Evolutionary conservation across 371 early-diverging fungal genomes (phyloP), one percentile per base, ranked within the genome.

Genomic region (Encephalitozoon hellem): DNA sequence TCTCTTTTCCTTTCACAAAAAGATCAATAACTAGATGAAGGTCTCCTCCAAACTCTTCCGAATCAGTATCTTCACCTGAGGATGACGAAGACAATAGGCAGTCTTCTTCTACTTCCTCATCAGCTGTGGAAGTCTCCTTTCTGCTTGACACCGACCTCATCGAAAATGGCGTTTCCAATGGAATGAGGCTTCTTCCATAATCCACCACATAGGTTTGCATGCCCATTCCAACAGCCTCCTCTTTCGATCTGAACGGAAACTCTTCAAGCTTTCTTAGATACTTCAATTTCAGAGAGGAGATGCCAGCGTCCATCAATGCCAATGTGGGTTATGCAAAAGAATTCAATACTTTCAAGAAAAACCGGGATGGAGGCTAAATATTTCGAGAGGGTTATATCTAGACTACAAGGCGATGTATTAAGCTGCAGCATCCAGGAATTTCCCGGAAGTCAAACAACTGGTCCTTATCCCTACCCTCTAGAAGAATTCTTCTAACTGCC

Each of bases 121-220:
- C 21, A 30, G 28, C 4, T 6, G 15, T 12, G 12, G 2, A 34
- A 23, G 5, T n/a, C 41, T 21, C 53, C 41, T 74, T 65, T 47
- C 67, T 74, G 4, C 21, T 1, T 34, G 32, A 6, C 15, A 32
- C 54, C 15, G 52, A 45, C 38, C 51, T 69, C 30, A 79, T 59
- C 11, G 49, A 43, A 39, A 67, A 75, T 3, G 79, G 79, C 9
- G 74, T 69, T 67, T 79, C 79, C 18, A 79, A 47, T 28, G 75
- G 54, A 67, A 70, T 64, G 23, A 12, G 47, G 25, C 28, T 28
- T 9, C 21, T 64, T 15, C 8, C 0, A 41, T 52, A 42, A 25
- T 26, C 26, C n/a, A 77, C 43, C 0, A 1, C 54, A 39, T 64
- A 79, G 3, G 69, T 12, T 30, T 26, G 18, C 28, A 79, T 9